Base-by-base conservation (phyloP, 176 grass and related monocot genomes). In the Aechmea fasciata region DNA sequence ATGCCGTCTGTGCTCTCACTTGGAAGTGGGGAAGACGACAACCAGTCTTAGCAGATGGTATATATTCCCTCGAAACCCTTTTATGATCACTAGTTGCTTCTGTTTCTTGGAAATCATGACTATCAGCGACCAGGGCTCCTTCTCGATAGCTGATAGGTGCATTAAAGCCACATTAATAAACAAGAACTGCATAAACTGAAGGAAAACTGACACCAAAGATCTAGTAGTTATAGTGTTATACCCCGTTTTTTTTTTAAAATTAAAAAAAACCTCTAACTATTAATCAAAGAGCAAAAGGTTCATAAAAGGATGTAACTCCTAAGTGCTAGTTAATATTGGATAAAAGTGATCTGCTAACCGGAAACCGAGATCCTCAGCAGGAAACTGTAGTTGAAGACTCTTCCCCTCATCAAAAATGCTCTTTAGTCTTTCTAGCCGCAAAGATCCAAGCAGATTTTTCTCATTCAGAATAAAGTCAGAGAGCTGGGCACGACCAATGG, bases 331-430 rank as follows among this genome's bases (percentile, higher is more conserved):
- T 66, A 13, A 22, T 47, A 48, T n/a, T 57, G 11, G 41, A 79
- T 33, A 61, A 18, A 71, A 33, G 24, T 24, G 17, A 51, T 59
- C 19, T n/a, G 62, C 87, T 82, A 57, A 97, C 94, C 80, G 51
- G 69, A 97, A 97, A n/a, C 89, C 94, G 74, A 97, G 94, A 85
- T 92, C 94, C 69, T 97, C 89, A 29, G 88, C 85, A 71, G 89
- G 94, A 74, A 97, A 97, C 66, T 97, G 89, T n/a, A 97, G 84
- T 66, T 92, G 89, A 15, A 97, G 84, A 64, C 89, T 97, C 77
- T 92, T 90, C 18, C 94, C 94, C 85, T 92, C 89, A 73, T 87
- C 84, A 77, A 97, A 79, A 78, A 97, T 90, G 63, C 70, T 89
- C 76, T 80, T 92, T 63, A 97, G 50, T 76, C 83, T 92, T 75